Evolutionary conservation across 345 rosid species (phyloP), one percentile per base, ranked within the genome.

Genomic region (Salix brachista): DNA sequence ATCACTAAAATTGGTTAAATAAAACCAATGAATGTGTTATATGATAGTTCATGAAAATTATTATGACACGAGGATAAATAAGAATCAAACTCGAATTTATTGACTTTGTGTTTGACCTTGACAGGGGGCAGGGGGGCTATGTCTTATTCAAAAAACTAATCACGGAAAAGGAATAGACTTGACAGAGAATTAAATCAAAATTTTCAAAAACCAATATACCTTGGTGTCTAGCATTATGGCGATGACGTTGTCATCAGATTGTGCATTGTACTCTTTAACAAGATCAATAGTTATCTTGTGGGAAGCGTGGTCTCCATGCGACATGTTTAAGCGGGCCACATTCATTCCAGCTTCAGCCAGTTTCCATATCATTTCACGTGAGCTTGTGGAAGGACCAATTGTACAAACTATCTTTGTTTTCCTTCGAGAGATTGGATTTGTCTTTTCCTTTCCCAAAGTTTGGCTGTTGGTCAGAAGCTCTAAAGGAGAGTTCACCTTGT

Each of bases 381-480:
- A 87, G 82, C 97, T 95, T n/a, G 97, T 90, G 3, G 99, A 90
- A 39, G 98, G 99, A 69, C 99, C 98, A 78, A 91, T 91, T 12
- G 98, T 96, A 71, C 98, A 96, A 17, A 96, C 96, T 36, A 96
- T 93, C 88, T 96, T 96, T 14, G 98, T 92, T 75, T 96, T 96
- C 80, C 95, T 91, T 70, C 65, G 80, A 8, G 84, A 80, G 77
- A 82, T 83, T 46, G 88, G 66, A 71, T 5, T 16, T 44, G 28
- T 78, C 56, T 78, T 84, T 48, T 75, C 80, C n/a, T 78, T 77
- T 37, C 81, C 90, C 32, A 85, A 69, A 62, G 52, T 60, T 67
- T 67, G 79, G 26, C 69, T 75, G 39, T 76, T 80, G 37, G 81
- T 66, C 17, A 79, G 76, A 74, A 74, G 62, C 84, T 87, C 88